These are phyloP conservation scores for Noccaea caerulescens DNA, from an alignment of 345 rosid genomes.

Conservation along the genomic window DNA sequence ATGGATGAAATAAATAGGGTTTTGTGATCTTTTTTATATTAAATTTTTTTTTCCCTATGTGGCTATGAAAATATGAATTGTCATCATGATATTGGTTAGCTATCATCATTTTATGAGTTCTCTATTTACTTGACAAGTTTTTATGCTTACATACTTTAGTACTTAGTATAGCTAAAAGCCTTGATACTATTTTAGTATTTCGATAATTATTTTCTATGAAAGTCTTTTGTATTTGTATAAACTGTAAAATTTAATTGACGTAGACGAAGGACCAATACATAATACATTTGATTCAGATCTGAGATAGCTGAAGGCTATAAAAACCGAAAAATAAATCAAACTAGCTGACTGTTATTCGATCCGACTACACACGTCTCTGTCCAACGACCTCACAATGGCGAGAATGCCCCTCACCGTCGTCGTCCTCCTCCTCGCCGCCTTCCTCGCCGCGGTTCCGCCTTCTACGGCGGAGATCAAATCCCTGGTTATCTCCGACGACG, in stretches of 20 bases:
- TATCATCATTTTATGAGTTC: neutral
- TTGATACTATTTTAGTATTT: too few relatives aligned
- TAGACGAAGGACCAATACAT: too few relatives aligned
- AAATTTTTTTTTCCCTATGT: neutral
- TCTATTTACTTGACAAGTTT: neutral
- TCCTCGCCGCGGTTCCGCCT: constrained; percentile 43
- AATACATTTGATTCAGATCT: constrained; percentile 27
- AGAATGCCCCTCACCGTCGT: constrained; percentile 42
- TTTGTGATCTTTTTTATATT: neutral
- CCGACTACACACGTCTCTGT: constrained; percentile 13
- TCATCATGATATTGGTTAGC: too few relatives aligned
- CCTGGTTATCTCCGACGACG: constrained; percentile 61
- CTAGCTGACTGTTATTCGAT: constrained; percentile 31
- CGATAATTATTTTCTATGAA: too few relatives aligned
- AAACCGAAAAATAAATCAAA: neutral
- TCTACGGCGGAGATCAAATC: constrained; percentile 70
- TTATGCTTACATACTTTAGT: neutral
- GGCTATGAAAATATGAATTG: neutral
- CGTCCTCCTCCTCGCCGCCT: constrained; percentile 41
- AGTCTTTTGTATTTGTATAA: too few relatives aligned
- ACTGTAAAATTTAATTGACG: too few relatives aligned
- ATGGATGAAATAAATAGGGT: neutral
- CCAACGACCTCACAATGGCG: constrained; percentile 46
- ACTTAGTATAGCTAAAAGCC: too few relatives aligned
- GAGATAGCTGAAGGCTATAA: constrained; percentile 14